Evolutionary conservation across 2,329 filamentous ascomycete genomes (phyloP).

Genomic region (Madurella fahalii): DNA sequence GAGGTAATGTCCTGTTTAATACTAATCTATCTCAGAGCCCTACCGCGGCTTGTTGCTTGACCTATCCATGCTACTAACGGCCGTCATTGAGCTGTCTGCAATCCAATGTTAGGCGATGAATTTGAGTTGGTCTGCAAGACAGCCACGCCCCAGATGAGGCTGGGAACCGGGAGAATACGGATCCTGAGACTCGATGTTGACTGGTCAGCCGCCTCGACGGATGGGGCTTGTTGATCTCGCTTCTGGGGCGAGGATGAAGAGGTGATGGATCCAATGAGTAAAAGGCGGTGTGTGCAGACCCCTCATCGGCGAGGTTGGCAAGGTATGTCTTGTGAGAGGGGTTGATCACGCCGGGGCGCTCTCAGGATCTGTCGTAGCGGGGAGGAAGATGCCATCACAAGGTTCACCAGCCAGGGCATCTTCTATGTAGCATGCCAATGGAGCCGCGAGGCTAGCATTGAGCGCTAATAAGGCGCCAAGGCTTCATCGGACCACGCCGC

Average conservation of each 20-base stretch:
- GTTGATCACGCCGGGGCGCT: not conserved
- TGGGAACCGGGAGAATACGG: not conserved
- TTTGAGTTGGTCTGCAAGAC: too few relatives aligned
- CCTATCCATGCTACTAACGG: too few relatives aligned
- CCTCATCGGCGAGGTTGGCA: constrained; percentile 9
- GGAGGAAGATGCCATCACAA: not conserved
- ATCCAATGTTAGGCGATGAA: too few relatives aligned
- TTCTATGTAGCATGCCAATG: not conserved
- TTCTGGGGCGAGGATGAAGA: not conserved
- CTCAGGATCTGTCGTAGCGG: not conserved
- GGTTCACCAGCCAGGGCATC: not conserved
- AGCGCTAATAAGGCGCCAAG: not conserved
- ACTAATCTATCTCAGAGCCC: too few relatives aligned
- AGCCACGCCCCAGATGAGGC: not conserved
- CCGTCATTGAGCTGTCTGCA: too few relatives aligned
- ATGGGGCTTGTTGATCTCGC: constrained; percentile 1
- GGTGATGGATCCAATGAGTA: constrained; percentile 1
- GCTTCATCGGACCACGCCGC: not conserved
- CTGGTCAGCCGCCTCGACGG: not conserved
- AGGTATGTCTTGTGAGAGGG: not conserved
- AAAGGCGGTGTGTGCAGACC: constrained; percentile 10
- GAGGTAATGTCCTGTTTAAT: too few relatives aligned
- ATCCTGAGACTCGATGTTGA: not conserved
- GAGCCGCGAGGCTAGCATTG: not conserved
- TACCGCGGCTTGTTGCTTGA: too few relatives aligned